Evolutionary conservation across 2,329 filamentous ascomycete species (phyloP).

Genomic region (Arthrobotrys iridis): DNA sequence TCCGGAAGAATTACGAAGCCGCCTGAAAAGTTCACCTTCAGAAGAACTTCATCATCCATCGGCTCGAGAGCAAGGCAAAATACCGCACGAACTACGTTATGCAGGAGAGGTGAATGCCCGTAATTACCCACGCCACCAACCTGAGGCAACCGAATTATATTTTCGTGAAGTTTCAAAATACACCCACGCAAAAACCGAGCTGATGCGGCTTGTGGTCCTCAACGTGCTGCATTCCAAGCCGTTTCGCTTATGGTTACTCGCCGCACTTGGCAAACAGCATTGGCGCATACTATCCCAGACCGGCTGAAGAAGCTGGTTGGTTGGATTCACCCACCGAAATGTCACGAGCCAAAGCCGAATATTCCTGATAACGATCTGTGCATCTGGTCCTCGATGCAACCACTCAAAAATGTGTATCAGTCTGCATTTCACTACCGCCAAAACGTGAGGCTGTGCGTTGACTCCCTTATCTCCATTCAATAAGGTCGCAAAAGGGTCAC

Average conservation of each 20-base stretch:
- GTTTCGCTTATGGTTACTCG: conserved; percentile 46
- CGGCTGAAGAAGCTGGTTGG: not conserved
- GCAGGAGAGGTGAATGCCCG: not conserved
- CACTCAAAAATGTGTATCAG: conserved; percentile 24
- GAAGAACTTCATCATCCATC: conserved; percentile 4
- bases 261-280: conserved; percentile 49
- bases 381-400: conserved; percentile 27
- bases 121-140: conserved; percentile 2
- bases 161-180: conserved; percentile 29
- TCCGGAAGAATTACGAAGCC: too few relatives aligned
- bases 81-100: not conserved
- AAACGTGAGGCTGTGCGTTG: conserved; percentile 16
- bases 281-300: conserved; percentile 21
- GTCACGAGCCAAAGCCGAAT: conserved; percentile 21
- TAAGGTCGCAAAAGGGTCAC: not conserved
- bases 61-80: not conserved
- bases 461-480: conserved; percentile 6
- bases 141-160: conserved; percentile 10
- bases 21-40: not conserved
- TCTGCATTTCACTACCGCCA: conserved; percentile 2
- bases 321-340: not conserved
- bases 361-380: conserved; percentile 39
- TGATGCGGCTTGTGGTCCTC: conserved; percentile 34
- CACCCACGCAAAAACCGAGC: not conserved
- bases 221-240: conserved; percentile 19